phyloP scores from a whole-genome alignment of 129 eudicot species.

The Erigeron canadensis region DNA sequence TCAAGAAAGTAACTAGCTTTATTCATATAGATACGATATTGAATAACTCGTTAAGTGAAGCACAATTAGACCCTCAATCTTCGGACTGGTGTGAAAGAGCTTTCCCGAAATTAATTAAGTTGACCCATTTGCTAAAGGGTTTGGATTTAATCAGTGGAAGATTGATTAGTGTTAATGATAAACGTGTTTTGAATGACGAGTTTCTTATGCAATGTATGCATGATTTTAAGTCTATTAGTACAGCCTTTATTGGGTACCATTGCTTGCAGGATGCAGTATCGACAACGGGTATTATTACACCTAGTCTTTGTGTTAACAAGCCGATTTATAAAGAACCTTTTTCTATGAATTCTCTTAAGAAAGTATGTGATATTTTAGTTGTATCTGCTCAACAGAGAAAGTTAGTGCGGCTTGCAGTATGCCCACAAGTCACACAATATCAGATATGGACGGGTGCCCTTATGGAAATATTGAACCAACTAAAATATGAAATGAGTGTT shows the following conservation, averaged over 20 bases:
- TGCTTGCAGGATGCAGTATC: slow-evolving; percentile 37
- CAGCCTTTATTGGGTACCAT: slow-evolving; percentile 47
- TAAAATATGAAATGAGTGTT: slow-evolving; percentile 51
- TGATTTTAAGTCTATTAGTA: slow-evolving; percentile 50
- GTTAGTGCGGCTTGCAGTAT: slow-evolving; percentile 55
- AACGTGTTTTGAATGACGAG: slow-evolving; percentile 52
- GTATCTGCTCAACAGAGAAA: slow-evolving; percentile 90
- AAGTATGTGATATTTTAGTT: slow-evolving; percentile 53
- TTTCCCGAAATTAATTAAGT: slow-evolving; percentile 46
- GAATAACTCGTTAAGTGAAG: slow-evolving; percentile 38
- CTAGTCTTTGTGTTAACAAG: slow-evolving; percentile 38
- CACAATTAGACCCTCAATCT: slow-evolving; percentile 31
- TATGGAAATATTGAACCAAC: slow-evolving; percentile 49
- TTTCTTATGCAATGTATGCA: slow-evolving; percentile 50
- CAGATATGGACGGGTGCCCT: slow-evolving; percentile 71
- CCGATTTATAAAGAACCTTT: slow-evolving; percentile 48
- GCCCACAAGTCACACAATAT: slow-evolving; percentile 83
- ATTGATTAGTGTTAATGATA: slow-evolving; percentile 48
- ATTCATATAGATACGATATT: slow-evolving; percentile 24
- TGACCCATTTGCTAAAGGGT: slow-evolving; percentile 52
- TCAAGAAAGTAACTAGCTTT: slow-evolving; percentile 10
- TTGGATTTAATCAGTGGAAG: slow-evolving; percentile 64
- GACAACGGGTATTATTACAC: background rate
- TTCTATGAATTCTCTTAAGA: slow-evolving; percentile 53
- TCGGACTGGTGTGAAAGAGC: slow-evolving; percentile 55